Evolutionary conservation across 345 rosid species (phyloP).

Genomic region (Arabis alpina): DNA sequence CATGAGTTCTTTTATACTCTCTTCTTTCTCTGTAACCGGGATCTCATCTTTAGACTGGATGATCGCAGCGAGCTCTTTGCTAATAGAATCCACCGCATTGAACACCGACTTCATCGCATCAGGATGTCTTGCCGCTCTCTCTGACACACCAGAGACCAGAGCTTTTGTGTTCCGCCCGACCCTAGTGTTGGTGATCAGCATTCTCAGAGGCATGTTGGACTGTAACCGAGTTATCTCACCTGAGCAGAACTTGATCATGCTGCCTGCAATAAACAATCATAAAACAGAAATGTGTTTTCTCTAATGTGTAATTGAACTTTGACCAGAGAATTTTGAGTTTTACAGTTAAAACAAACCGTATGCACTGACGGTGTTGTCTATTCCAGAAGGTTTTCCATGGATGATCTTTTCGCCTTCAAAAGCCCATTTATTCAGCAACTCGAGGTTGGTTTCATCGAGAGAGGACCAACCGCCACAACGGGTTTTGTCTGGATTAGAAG

Average conservation of each 20-base stretch:
- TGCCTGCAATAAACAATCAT: conserved; percentile 55
- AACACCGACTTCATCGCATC: conserved; percentile 75
- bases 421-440: conserved; percentile 90
- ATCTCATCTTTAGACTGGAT: conserved; percentile 61
- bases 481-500: conserved; percentile 50
- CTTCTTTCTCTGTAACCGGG: conserved; percentile 65
- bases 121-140: conserved; percentile 70
- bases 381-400: conserved; percentile 96
- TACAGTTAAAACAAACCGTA: conserved; percentile 71
- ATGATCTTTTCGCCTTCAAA: conserved; percentile 93
- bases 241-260: conserved; percentile 82
- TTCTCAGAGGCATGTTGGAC: conserved; percentile 65
- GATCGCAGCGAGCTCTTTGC: conserved; percentile 61
- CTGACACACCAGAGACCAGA: conserved; percentile 86
- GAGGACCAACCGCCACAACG: conserved; percentile 56
- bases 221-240: conserved; percentile 66
- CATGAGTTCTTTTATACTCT: conserved; percentile 74
- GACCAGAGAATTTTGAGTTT: conserved; percentile 1
- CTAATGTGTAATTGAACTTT: background rate
- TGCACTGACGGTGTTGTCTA: conserved; percentile 96
- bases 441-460: conserved; percentile 59
- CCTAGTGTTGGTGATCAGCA: conserved; percentile 92
- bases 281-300: conserved; percentile 6
- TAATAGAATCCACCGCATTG: conserved; percentile 79
- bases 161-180: conserved; percentile 93